These are phyloP conservation scores for Paratinospora sagittata DNA, from an alignment of 164 flowering plant species.

Conservation along the genomic window DNA sequence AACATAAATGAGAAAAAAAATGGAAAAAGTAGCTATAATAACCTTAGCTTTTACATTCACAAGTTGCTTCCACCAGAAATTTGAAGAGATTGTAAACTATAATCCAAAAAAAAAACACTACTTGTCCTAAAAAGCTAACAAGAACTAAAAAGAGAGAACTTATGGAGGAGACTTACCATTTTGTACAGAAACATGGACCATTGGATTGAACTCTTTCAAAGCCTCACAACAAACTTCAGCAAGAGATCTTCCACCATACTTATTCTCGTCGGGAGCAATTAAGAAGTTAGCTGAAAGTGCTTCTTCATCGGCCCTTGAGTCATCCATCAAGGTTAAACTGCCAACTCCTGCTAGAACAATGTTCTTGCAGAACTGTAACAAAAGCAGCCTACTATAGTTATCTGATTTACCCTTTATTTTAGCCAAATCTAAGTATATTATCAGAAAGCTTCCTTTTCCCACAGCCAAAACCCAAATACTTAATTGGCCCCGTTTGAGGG, in stretches of 20 bases:
- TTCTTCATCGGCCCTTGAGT: constrained; percentile 60
- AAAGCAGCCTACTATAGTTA: not conserved
- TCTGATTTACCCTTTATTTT: too few relatives aligned
- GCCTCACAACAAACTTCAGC: constrained; percentile 90
- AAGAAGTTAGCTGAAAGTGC: constrained; percentile 65
- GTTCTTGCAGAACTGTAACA: constrained; percentile 88
- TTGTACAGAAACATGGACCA: constrained; percentile 80
- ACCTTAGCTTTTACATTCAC: not conserved
- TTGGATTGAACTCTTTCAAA: constrained; percentile 81
- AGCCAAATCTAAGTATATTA: too few relatives aligned
- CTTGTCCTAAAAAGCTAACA: not conserved
- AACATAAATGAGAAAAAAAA: not conserved
- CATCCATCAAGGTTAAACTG: constrained; percentile 83
- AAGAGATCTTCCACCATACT: constrained; percentile 44
- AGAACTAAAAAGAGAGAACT: not conserved
- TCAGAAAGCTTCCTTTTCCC: not conserved
- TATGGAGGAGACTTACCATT: constrained; percentile 47
- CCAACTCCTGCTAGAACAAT: constrained; percentile 95
- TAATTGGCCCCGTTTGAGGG: too few relatives aligned
- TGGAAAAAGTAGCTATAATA: not conserved
- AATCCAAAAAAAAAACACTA: too few relatives aligned
- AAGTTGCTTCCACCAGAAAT: too few relatives aligned
- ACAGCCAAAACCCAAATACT: not conserved
- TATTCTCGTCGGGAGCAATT: constrained; percentile 54
- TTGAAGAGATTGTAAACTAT: too few relatives aligned